phyloP scores from a whole-genome alignment of 495 filamentous ascomycete species.

The Penicillium goetzii region DNA sequence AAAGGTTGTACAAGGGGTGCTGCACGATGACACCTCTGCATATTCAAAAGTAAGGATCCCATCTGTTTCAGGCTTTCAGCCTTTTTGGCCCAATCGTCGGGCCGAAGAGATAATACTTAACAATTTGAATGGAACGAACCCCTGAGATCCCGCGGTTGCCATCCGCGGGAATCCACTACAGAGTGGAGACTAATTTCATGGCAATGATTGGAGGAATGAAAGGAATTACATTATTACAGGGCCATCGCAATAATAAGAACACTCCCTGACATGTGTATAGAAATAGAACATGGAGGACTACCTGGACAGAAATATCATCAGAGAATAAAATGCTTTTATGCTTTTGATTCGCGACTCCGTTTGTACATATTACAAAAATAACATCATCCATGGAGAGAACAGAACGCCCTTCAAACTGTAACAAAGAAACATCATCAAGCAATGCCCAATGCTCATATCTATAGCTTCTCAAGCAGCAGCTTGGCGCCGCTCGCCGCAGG shows the following conservation, averaged over 20 bases:
- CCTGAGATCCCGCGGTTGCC: slow-evolving; percentile 30
- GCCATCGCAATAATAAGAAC: not conserved
- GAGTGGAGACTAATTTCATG: slow-evolving; percentile 22
- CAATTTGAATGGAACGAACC: slow-evolving; percentile 25
- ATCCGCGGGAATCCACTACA: slow-evolving; percentile 21
- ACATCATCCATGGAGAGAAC: not conserved
- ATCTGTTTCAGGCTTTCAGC: not conserved
- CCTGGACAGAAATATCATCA: not conserved
- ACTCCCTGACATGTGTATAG: too few relatives aligned
- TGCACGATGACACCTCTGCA: not conserved
- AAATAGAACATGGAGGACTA: too few relatives aligned
- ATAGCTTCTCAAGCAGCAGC: slow-evolving; percentile 50
- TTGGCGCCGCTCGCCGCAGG: slow-evolving; percentile 50
- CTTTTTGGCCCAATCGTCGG: not conserved
- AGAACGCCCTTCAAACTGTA: slow-evolving; percentile 4
- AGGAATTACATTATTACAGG: not conserved
- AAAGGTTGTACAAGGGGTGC: not conserved
- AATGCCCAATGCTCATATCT: slow-evolving; percentile 39
- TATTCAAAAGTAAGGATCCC: slow-evolving; percentile 16
- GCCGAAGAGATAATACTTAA: not conserved
- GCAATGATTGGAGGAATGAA: not conserved
- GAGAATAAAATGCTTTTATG: slow-evolving; percentile 1
- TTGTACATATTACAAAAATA: slow-evolving; percentile 19
- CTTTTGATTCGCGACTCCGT: slow-evolving; percentile 9
- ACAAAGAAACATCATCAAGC: slow-evolving; percentile 7